Conservation (phyloP, 2,329 filamentous ascomycete genomes). For the Diaporthe sp. region DNA sequence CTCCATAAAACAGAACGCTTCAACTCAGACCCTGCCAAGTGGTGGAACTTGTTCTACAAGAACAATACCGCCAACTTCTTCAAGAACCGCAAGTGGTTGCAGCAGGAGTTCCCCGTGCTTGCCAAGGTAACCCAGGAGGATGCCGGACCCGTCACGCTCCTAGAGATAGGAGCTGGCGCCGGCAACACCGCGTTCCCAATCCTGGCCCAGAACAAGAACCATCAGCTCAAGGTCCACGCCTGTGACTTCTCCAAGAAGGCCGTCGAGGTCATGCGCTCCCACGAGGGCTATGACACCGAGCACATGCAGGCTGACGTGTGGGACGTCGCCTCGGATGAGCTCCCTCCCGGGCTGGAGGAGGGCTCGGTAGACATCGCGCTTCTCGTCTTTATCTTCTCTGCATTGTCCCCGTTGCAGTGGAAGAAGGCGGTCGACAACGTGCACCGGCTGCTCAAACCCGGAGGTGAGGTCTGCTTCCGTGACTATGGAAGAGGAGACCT, state of each 20-base stretch:
- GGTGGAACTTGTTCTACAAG: slow-evolving; percentile 99
- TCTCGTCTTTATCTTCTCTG: slow-evolving; percentile 98
- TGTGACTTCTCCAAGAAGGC: slow-evolving; percentile 97
- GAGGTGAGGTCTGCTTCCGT: slow-evolving; percentile 93
- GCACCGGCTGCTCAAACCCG: slow-evolving; percentile 86
- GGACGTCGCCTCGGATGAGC: slow-evolving; percentile 81
- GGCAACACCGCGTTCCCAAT: slow-evolving; percentile 98
- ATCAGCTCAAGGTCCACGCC: slow-evolving; percentile 85
- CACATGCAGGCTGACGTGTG: slow-evolving; percentile 92
- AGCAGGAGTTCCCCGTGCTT: slow-evolving; percentile 95
- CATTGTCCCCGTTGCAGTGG: slow-evolving; percentile 89
- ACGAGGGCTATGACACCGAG: slow-evolving; percentile 80
- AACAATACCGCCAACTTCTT: slow-evolving; percentile 99
- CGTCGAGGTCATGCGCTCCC: slow-evolving; percentile 89
- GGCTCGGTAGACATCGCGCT: slow-evolving; percentile 92
- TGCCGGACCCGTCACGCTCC: slow-evolving; percentile 77
- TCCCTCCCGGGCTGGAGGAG: slow-evolving; percentile 83
- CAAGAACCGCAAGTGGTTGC: slow-evolving; percentile 97
- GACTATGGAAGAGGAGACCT: slow-evolving; percentile 97
- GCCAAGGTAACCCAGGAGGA: slow-evolving; percentile 79
- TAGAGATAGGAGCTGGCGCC: slow-evolving; percentile 95
- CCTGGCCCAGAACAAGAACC: slow-evolving; percentile 86
- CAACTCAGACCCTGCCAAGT: slow-evolving; percentile 91
- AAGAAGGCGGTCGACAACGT: slow-evolving; percentile 84
- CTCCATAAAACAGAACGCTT: slow-evolving; percentile 74